Evolutionary conservation across 2,329 filamentous ascomycete species (phyloP).

Genomic region (Scedosporium boydii): DNA sequence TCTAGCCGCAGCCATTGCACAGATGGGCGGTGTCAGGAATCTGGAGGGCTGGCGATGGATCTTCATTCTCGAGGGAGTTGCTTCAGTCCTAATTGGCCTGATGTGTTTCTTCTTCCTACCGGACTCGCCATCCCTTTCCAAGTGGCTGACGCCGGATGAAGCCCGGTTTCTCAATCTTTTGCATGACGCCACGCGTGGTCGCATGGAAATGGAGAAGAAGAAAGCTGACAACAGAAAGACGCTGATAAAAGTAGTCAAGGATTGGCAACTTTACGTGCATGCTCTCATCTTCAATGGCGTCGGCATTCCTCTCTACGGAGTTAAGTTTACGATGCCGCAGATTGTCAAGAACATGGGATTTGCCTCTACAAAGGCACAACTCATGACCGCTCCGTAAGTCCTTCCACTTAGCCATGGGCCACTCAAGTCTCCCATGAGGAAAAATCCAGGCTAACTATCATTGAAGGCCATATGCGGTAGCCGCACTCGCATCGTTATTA

Average conservation of each 20-base stretch:
- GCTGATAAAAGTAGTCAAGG: constrained; percentile 11
- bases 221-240: background rate
- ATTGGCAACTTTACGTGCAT: constrained; percentile 33
- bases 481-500: constrained; percentile 10
- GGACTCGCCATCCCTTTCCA: constrained; percentile 60
- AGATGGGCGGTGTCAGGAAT: constrained; percentile 52
- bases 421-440: background rate
- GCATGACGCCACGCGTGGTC: background rate
- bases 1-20: constrained; percentile 56
- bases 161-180: constrained; percentile 18
- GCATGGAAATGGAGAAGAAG: background rate
- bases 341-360: constrained; percentile 32
- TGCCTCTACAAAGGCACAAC: constrained; percentile 19
- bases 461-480: background rate
- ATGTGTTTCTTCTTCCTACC: constrained; percentile 62
- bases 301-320: constrained; percentile 22
- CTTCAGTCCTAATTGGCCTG: constrained; percentile 50
- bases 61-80: constrained; percentile 31
- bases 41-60: constrained; percentile 50
- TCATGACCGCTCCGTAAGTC: constrained; percentile 19
- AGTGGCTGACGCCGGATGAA: constrained; percentile 50
- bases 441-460: background rate
- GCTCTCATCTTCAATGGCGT: constrained; percentile 30
- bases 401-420: background rate
- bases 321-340: constrained; percentile 25